Conservation (phyloP, 306 rosid species). For the Casuarina equisetifolia region DNA sequence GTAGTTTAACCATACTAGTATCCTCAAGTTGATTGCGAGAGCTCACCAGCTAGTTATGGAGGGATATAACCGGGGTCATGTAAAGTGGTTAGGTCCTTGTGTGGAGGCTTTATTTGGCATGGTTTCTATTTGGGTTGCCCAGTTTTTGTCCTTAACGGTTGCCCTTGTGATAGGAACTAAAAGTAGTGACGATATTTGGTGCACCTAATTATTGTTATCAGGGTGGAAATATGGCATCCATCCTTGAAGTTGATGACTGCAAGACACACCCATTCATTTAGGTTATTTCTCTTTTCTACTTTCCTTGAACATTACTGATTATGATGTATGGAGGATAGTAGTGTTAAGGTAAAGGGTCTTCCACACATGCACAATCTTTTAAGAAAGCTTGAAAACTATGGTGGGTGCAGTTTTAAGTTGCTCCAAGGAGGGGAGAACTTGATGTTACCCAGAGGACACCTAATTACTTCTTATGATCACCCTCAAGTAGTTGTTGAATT, state of each 20-base stretch:
- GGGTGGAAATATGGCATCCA: constrained; percentile 97
- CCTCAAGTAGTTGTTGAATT: constrained; percentile 34
- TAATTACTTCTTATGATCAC: constrained; percentile 78
- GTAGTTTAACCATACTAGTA: constrained; percentile 92
- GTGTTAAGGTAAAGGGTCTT: too few species aligned
- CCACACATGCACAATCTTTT: too few species aligned
- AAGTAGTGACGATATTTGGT: constrained; percentile 93
- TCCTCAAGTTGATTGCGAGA: constrained; percentile 92
- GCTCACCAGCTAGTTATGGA: constrained; percentile 99
- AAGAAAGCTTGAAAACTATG: background rate
- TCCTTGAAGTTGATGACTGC: constrained; percentile 96
- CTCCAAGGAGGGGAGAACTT: constrained; percentile 99
- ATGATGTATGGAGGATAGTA: background rate
- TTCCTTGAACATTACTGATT: background rate
- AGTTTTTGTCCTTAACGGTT: constrained; percentile 13
- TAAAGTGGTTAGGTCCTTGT: constrained; percentile 31
- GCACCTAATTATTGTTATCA: constrained; percentile 98
- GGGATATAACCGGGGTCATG: constrained; percentile 98
- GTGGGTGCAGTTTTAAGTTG: constrained; percentile 82
- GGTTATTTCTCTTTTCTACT: constrained; percentile 33
- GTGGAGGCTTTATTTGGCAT: background rate
- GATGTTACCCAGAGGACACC: constrained; percentile 96
- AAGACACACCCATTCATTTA: constrained; percentile 91
- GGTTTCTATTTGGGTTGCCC: constrained; percentile 11
- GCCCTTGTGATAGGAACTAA: constrained; percentile 68